Conservation (phyloP, 2,329 filamentous ascomycete species). For the Pseudocercospora macadamiae region DNA sequence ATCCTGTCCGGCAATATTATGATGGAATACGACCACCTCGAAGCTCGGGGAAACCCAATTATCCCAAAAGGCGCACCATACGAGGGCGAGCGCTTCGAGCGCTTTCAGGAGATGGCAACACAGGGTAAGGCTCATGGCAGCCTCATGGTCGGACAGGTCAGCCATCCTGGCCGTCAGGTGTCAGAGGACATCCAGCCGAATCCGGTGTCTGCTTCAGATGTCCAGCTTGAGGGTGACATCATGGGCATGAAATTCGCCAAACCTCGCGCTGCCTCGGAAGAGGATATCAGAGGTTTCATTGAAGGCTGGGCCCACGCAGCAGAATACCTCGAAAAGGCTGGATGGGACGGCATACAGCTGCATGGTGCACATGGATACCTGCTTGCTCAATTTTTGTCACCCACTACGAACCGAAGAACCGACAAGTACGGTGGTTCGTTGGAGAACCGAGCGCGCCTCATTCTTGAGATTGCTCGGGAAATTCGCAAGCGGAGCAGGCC, state of each 20-base stretch:
- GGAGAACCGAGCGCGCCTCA: slow-evolving; percentile 47
- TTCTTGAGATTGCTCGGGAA: slow-evolving; percentile 45
- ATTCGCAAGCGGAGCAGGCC: slow-evolving; percentile 42
- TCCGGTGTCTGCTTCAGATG: slow-evolving; percentile 56
- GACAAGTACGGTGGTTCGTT: slow-evolving; percentile 50
- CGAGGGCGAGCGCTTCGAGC: slow-evolving; percentile 61
- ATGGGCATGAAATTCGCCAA: slow-evolving; percentile 58
- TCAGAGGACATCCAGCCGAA: slow-evolving; percentile 49
- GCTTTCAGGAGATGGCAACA: slow-evolving; percentile 60
- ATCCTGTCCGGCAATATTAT: slow-evolving; percentile 68
- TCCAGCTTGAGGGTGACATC: slow-evolving; percentile 47
- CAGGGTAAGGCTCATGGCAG: slow-evolving; percentile 60
- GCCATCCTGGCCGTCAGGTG: slow-evolving; percentile 65
- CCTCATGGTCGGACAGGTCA: slow-evolving; percentile 63
- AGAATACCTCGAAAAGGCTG: slow-evolving; percentile 64
- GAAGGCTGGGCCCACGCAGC: slow-evolving; percentile 64
- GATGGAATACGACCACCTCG: slow-evolving; percentile 16
- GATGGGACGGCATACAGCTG: slow-evolving; percentile 57
- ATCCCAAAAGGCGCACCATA: slow-evolving; percentile 57
- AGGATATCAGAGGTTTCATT: slow-evolving; percentile 62
- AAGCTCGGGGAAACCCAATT: slow-evolving; percentile 55
- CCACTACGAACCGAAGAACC: slow-evolving; percentile 46
- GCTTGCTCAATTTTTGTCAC: slow-evolving; percentile 49
- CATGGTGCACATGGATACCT: slow-evolving; percentile 52
- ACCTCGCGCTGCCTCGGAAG: slow-evolving; percentile 56